A percentile compares a stretch with the other conserved stretches of the same genome.
phyloP scores from a whole-genome alignment of 305 asterid species.

The Fraxinus floribunda region DNA sequence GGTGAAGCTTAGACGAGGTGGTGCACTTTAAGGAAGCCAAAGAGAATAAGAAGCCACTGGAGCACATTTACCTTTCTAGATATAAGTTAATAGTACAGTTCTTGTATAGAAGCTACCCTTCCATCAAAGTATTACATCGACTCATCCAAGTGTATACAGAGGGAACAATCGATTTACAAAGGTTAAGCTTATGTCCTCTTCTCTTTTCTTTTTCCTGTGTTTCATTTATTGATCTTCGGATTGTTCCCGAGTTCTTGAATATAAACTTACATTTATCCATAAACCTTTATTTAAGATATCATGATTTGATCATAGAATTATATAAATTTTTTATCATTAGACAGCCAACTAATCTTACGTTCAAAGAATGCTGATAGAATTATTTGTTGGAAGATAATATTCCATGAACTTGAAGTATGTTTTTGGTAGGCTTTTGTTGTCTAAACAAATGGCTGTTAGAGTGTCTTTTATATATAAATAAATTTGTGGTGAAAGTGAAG shows the following conservation, averaged over 20 bases:
- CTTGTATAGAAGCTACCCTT: conserved; percentile 66
- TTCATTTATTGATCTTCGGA: background rate
- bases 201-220: background rate
- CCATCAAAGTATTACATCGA: conserved; percentile 43
- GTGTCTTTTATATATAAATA: background rate
- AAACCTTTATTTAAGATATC: background rate
- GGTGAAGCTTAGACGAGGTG: conserved; percentile 12
- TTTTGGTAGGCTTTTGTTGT: conserved; percentile 12
- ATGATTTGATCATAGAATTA: background rate
- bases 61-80: conserved; percentile 28
- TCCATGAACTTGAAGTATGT: conserved; percentile 1
- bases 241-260: background rate
- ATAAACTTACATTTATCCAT: background rate
- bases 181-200: background rate
- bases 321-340: background rate
- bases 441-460: background rate
- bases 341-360: background rate
- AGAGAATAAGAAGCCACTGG: conserved; percentile 28
- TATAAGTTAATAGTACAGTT: conserved; percentile 45
- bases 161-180: conserved; percentile 13
- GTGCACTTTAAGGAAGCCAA: conserved; percentile 16
- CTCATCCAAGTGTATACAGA: conserved; percentile 43
- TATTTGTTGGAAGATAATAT: conserved; percentile 6
- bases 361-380: conserved; percentile 20
- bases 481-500: background rate